Percentiles rank a stretch among this genome's conserved stretches.
phyloP scores from a whole-genome alignment of 2,329 filamentous ascomycete species.

The Botrytis squamosa region DNA sequence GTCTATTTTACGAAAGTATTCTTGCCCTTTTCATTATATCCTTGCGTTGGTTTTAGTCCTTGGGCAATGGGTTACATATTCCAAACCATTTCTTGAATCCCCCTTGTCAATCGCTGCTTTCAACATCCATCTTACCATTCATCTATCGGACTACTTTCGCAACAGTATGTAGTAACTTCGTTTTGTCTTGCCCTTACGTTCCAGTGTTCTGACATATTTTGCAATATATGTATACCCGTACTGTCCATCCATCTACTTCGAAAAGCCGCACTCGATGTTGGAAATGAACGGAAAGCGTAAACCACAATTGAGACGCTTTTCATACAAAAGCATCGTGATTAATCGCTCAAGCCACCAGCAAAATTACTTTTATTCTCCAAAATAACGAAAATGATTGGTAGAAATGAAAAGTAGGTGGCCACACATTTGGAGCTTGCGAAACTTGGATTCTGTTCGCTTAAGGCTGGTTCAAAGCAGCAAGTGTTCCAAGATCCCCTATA shows the following conservation, averaged over 20 bases:
- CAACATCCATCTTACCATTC: neutral
- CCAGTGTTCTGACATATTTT: neutral
- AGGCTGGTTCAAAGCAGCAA: slow-evolving; percentile 32
- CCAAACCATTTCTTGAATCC: slow-evolving; percentile 5
- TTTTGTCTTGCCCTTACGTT: slow-evolving; percentile 4
- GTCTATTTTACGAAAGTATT: neutral
- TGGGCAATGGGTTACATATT: neutral
- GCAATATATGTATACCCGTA: neutral
- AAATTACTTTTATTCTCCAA: neutral
- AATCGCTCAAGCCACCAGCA: slow-evolving; percentile 8
- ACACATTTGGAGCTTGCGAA: slow-evolving; percentile 2
- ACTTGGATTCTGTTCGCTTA: slow-evolving; percentile 9
- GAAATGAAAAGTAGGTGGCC: neutral
- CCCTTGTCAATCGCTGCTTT: slow-evolving; percentile 18
- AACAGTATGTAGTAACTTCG: neutral
- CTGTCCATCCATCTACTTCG: neutral
- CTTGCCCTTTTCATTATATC: neutral
- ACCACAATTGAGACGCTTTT: neutral
- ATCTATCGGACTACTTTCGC: slow-evolving; percentile 11
- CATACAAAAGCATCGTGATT: neutral
- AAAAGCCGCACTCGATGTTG: neutral
- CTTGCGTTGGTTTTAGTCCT: neutral
- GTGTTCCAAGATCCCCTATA: slow-evolving; percentile 34
- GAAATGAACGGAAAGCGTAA: neutral
- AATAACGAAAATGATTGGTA: slow-evolving; percentile 1